These are phyloP conservation scores for Zostera marina DNA, from an alignment of 116 monocot species.

Conservation along the genomic window DNA sequence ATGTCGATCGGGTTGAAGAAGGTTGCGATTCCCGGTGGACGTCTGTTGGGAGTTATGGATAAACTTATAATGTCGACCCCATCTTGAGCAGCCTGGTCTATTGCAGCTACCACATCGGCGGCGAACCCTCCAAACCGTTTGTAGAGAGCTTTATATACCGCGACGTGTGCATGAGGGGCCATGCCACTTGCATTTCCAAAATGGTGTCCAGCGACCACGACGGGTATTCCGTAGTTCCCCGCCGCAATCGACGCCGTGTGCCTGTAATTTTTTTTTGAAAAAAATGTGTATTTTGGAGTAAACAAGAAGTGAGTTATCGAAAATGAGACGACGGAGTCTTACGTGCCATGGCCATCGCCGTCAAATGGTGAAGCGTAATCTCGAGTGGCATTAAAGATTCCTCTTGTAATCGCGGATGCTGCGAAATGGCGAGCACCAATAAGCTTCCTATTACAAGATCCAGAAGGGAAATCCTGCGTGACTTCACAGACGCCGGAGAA, in stretches of 20 bases:
- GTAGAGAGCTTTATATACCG: constrained; percentile 91
- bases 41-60: constrained; percentile 83
- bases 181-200: constrained; percentile 98
- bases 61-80: constrained; percentile 87
- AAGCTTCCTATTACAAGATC: constrained; percentile 93
- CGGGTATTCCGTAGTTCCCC: constrained; percentile 77
- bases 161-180: constrained; percentile 95
- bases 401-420: constrained; percentile 87
- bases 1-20: constrained; percentile 98
- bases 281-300: background rate
- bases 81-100: constrained; percentile 98
- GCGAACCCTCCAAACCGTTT: constrained; percentile 95
- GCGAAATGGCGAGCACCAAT: constrained; percentile 98
- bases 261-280: constrained; percentile 14
- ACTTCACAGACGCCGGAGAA: constrained; percentile 91
- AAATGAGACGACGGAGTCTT: constrained; percentile 13
- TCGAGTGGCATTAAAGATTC: constrained; percentile 70
- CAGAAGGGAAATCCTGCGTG: constrained; percentile 86
- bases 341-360: constrained; percentile 99
- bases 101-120: constrained; percentile 96
- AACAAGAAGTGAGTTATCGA: too few relatives aligned
- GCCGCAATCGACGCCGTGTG: constrained; percentile 80
- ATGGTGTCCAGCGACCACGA: constrained; percentile 65
- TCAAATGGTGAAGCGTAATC: constrained; percentile 95
- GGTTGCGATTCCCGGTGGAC: constrained; percentile 71